Percentiles rank a stretch among this genome's conserved stretches.
Conservation (phyloP, 169 alveolate species). For the Cryptosporidium xiaoi region DNA sequence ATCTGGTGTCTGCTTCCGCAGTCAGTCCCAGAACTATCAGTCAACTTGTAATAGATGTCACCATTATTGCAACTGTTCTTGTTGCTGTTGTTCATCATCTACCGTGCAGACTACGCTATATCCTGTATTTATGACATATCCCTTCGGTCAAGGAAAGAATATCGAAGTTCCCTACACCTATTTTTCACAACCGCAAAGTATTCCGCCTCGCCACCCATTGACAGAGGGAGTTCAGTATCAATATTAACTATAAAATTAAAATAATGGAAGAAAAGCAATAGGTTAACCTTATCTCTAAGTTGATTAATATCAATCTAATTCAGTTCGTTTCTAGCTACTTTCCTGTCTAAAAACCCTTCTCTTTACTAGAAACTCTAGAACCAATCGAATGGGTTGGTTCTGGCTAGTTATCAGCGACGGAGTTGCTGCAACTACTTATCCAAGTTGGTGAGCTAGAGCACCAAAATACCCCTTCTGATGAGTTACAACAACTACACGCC, state of each 20-base stretch:
- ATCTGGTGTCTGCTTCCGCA: neutral
- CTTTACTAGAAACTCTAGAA: no score
- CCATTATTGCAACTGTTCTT: constrained; percentile 2
- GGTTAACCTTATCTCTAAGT: neutral
- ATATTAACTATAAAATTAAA: neutral
- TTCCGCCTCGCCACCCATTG: neutral
- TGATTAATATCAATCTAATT: no score
- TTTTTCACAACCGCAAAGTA: constrained; percentile 3
- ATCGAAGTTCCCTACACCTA: constrained; percentile 59
- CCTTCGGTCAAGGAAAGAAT: constrained; percentile 57
- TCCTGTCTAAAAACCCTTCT: no score
- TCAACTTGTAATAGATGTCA: neutral
- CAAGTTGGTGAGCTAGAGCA: constrained; percentile 67
- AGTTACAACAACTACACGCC: constrained; percentile 49
- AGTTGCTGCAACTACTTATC: constrained; percentile 38
- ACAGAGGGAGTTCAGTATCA: constrained; percentile 4
- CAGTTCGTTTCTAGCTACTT: no score
- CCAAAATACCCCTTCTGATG: constrained; percentile 68
- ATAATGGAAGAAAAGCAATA: neutral
- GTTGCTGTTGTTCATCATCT: constrained; percentile 69
- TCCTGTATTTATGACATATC: constrained; percentile 65
- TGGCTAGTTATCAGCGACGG: neutral
- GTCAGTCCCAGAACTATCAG: neutral
- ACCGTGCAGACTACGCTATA: constrained; percentile 67
- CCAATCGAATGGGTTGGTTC: no score